Evolutionary conservation across 1,284 basidiomycete species (phyloP).

Genomic region (Cutaneotrichosporon sp.): DNA sequence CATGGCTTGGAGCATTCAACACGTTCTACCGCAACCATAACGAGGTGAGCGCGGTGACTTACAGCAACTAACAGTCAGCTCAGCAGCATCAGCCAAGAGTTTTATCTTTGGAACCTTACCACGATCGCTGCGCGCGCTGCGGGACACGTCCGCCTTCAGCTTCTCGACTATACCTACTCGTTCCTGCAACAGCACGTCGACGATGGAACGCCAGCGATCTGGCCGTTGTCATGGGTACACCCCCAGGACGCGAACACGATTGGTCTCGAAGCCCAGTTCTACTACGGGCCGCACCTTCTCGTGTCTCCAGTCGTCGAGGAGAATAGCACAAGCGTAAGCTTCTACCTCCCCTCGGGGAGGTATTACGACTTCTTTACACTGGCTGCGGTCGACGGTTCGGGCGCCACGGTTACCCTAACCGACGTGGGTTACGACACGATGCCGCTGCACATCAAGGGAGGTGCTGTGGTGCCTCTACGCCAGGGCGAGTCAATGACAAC

Average conservation of each 20-base stretch:
- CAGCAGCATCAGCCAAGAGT: slow-evolving; percentile 59
- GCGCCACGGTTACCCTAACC: slow-evolving; percentile 22
- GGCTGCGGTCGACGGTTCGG: slow-evolving; percentile 53
- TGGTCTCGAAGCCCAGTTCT: slow-evolving; percentile 65
- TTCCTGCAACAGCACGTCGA: slow-evolving; percentile 62
- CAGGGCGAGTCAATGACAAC: slow-evolving; percentile 61
- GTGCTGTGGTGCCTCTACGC: slow-evolving; percentile 62
- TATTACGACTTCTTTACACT: slow-evolving; percentile 75
- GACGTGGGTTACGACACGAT: slow-evolving; percentile 59
- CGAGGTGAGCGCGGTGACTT: slow-evolving; percentile 11
- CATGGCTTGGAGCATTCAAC: slow-evolving; percentile 59
- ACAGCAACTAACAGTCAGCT: slow-evolving; percentile 1
- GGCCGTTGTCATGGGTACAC: slow-evolving; percentile 68
- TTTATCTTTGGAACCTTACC: slow-evolving; percentile 71
- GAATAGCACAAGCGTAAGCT: slow-evolving; percentile 58
- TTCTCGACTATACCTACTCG: slow-evolving; percentile 71
- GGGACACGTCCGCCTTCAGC: slow-evolving; percentile 58
- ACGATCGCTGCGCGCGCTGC: slow-evolving; percentile 67
- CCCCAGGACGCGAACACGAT: slow-evolving; percentile 69
- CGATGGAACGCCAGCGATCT: slow-evolving; percentile 59
- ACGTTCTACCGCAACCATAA: slow-evolving; percentile 51
- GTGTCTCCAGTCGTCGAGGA: slow-evolving; percentile 70
- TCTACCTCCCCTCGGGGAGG: slow-evolving; percentile 56
- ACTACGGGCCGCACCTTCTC: slow-evolving; percentile 67
- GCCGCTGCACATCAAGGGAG: slow-evolving; percentile 65